Conservation (phyloP, 2,329 filamentous ascomycete species). For the Incumbomyces delicatus region DNA sequence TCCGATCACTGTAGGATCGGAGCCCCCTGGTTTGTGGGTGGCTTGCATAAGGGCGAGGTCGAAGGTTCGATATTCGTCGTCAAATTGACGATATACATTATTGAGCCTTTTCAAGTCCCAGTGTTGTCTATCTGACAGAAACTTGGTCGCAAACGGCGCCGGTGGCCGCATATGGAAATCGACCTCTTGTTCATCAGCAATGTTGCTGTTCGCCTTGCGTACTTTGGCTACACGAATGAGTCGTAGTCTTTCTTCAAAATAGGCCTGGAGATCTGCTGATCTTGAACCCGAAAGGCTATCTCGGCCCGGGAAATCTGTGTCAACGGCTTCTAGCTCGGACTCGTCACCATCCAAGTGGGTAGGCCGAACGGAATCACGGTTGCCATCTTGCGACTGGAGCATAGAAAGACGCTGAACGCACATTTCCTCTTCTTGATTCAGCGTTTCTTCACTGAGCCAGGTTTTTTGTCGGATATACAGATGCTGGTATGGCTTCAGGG, state of each 20-base stretch:
- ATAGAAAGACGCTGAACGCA: background rate
- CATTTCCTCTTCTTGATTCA: conserved; percentile 1
- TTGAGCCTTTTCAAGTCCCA: too few relatives aligned
- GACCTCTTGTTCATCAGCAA: too few relatives aligned
- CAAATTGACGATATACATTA: too few relatives aligned
- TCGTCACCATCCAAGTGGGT: background rate
- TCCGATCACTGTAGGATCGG: too few relatives aligned
- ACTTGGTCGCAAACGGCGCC: too few relatives aligned
- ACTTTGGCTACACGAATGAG: background rate
- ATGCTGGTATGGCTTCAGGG: background rate
- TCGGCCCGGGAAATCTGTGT: too few relatives aligned
- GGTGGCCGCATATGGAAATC: too few relatives aligned
- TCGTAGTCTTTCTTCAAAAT: background rate
- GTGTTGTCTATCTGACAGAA: too few relatives aligned
- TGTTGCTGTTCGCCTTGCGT: background rate
- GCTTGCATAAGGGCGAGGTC: too few relatives aligned
- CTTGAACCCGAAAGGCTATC: background rate
- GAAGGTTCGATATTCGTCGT: too few relatives aligned
- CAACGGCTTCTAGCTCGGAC: background rate
- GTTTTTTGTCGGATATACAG: background rate
- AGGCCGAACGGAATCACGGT: too few relatives aligned
- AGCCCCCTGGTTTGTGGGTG: too few relatives aligned
- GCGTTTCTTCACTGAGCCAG: background rate
- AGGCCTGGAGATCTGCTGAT: background rate
- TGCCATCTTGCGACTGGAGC: background rate